Conservation (phyloP, 345 rosid genomes). For the Aethionema arabicum region DNA sequence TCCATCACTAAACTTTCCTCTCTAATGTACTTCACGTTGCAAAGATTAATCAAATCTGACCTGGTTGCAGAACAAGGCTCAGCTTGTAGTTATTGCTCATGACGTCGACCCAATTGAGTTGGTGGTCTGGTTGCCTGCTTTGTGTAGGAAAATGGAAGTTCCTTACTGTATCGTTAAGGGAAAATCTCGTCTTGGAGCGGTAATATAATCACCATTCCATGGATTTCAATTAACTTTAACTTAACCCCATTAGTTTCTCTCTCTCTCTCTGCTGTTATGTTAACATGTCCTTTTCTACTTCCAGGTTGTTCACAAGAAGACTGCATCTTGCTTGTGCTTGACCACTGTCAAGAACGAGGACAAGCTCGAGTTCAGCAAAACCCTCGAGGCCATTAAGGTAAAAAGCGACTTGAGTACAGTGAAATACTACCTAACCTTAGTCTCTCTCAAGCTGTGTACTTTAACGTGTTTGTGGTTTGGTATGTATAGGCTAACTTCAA, state of each 20-base stretch:
- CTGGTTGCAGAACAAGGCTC: constrained; percentile 59
- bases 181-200: constrained; percentile 74
- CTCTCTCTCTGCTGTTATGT: background rate
- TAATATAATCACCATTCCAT: constrained; percentile 5
- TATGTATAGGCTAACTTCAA: constrained; percentile 66
- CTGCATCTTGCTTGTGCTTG: constrained; percentile 59
- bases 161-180: constrained; percentile 83
- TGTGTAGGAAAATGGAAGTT: constrained; percentile 85
- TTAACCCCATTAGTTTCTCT: background rate
- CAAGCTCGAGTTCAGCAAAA: constrained; percentile 71
- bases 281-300: background rate
- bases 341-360: constrained; percentile 80
- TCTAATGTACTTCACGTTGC: background rate
- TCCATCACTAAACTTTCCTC: background rate
- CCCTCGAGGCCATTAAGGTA: constrained; percentile 82
- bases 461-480: background rate
- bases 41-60: no score
- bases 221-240: no score
- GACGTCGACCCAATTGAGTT: constrained; percentile 85
- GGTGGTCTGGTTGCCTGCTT: constrained; percentile 79
- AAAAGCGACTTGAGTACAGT: background rate
- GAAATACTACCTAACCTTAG: background rate
- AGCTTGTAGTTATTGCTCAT: constrained; percentile 74
- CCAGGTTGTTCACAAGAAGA: constrained; percentile 66
- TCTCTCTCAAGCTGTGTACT: background rate